phyloP scores from a whole-genome alignment of 306 rosid species.

The Abrus precatorius region DNA sequence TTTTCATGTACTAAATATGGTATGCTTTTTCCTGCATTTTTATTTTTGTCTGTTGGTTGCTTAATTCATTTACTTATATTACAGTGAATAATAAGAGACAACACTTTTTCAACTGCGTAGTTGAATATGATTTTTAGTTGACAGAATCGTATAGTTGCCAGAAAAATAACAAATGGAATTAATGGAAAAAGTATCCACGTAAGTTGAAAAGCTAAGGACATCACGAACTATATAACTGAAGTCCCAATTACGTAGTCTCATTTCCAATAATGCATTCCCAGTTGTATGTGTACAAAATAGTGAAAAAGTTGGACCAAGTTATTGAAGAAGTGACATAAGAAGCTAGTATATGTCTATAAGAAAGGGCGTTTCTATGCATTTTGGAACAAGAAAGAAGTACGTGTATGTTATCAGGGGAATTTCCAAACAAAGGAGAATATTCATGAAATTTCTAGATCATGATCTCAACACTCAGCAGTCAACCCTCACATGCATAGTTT shows the following conservation, averaged over 20 bases:
- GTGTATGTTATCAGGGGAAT: background rate
- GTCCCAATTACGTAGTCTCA: background rate
- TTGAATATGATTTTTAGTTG: constrained; percentile 33
- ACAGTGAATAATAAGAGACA: background rate
- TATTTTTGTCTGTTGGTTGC: background rate
- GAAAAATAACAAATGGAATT: background rate
- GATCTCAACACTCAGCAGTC: background rate
- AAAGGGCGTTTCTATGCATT: background rate
- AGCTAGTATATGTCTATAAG: background rate
- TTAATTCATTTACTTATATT: constrained; percentile 17
- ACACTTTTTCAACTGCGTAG: background rate
- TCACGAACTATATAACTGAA: constrained; percentile 10
- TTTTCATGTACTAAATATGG: background rate
- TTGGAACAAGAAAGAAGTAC: background rate
- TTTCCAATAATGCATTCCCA: constrained; percentile 2
- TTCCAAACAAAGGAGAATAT: constrained; percentile 20
- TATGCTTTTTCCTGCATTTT: background rate
- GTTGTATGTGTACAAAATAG: background rate
- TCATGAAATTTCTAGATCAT: background rate
- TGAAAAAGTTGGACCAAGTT: constrained; percentile 7
- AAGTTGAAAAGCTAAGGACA: constrained; percentile 6
- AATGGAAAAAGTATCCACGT: background rate
- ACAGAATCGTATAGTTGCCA: constrained; percentile 25
- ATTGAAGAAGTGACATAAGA: constrained; percentile 1
- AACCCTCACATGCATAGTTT: background rate